Evolutionary conservation across 176 grass and related monocot genomes (phyloP), one percentile per base, ranked within the genome.

Genomic region (Phoenix roebelenii): DNA sequence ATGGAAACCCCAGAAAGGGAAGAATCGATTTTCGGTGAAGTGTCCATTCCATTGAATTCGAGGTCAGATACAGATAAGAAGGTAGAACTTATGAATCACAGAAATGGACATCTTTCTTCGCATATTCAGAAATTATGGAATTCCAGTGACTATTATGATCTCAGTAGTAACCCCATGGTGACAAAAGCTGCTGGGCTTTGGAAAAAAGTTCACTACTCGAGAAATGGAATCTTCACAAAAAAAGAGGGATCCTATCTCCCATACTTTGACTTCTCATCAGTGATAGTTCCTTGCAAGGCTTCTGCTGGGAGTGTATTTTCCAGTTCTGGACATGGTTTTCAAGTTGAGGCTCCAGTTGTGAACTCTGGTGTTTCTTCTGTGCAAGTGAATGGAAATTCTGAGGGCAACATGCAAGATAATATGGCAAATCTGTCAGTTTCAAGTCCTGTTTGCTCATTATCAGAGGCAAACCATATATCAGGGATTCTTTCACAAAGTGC

Each of bases 221-320:
- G 52, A 44, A 70, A 91, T 63, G 72, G 16, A 67, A 76, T 12
- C 14, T 62, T 4, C 50, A 55, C 12, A 55, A 86, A 68, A 51
- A 84, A 73, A 25, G 67, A 5, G 22, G 60, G 73, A 65, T 58
- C 80, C 70, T 25, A 55, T 17, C 64, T 39, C 61, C 56, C 60
- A 56, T 77, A 61, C 73, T 97, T 91, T 66, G 63, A 88, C 75
- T 97, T 97, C 9, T 83, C 85, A 54, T 78, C 72, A 32, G 81
- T 97, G 25, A 72, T 57, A 76, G 76, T 87, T 88, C 84, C 84
- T 66, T 82, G 72, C 80, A 76, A 82, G 54, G 76, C 65, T 74
- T 85, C 74, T 79, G 82, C 69, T 32, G 69, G 52, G 66, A 85
- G 60, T 22, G 66, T 29, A 15, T 70, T 53, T 23, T 54, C 71